phyloP scores from a whole-genome alignment of 2,329 filamentous ascomycete species.

The Botrytis tulipae region DNA sequence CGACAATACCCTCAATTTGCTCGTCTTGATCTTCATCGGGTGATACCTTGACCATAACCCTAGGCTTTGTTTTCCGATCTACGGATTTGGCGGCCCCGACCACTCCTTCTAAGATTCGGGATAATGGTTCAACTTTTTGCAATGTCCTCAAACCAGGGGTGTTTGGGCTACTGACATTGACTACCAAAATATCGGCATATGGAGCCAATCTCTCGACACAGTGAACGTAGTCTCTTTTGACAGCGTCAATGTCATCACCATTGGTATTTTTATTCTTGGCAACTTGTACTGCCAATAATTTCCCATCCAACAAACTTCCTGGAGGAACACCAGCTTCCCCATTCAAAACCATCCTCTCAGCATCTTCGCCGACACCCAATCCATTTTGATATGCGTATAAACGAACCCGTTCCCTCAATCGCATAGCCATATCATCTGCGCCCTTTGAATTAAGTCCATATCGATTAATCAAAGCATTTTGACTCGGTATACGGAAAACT shows the following conservation, averaged over 20 bases:
- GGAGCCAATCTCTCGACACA: conserved; percentile 79
- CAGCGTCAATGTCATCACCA: conserved; percentile 78
- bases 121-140: conserved; percentile 81
- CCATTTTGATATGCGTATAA: conserved; percentile 72
- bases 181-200: conserved; percentile 94
- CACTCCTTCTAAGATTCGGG: conserved; percentile 75
- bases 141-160: conserved; percentile 86
- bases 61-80: conserved; percentile 69
- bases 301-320: conserved; percentile 73
- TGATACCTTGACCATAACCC: conserved; percentile 96
- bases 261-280: conserved; percentile 96
- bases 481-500: conserved; percentile 79
- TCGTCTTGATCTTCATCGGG: conserved; percentile 86
- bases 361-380: conserved; percentile 58
- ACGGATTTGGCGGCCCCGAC: conserved; percentile 72
- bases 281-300: conserved; percentile 85
- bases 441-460: conserved; percentile 94
- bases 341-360: conserved; percentile 71
- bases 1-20: conserved; percentile 84
- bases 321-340: conserved; percentile 76
- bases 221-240: conserved; percentile 80
- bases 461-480: conserved; percentile 89
- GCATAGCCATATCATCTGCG: conserved; percentile 79
- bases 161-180: conserved; percentile 97
- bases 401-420: conserved; percentile 73